Evolutionary conservation across 2,329 filamentous ascomycete genomes (phyloP), one percentile per base, ranked within the genome.

Genomic region (Trichoderma sp.): DNA sequence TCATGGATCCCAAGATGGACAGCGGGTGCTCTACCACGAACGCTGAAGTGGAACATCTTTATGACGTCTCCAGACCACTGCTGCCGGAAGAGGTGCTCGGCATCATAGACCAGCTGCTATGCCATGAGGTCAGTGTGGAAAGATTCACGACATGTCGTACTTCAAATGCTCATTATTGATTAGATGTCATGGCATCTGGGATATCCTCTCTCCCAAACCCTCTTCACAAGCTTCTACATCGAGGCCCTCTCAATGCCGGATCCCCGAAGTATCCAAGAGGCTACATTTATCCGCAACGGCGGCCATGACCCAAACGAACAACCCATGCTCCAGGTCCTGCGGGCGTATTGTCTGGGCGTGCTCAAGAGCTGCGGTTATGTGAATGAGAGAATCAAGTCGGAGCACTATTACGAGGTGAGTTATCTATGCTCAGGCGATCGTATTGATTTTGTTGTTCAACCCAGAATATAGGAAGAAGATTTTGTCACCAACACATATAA

Each of bases 1-100:
- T 99, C 73, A 97, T 97, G 92, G 95, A 99, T 76, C 90, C 92
- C 1, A 99, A 98, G 80, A 99, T 99, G 95, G 95, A 99, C 79
- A 97, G 93, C 76, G 95, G 95, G 32, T 93, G 90, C 71, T 83
- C 96, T 7, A 85, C 88, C 22, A 87, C 90, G 8, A 91, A 90
- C 34, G 92, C 97, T 74, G 88, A 89, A n/a, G 86, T 94, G 37
- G 92, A 97, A 69, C 90, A 94, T 70, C 86, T 91, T 60, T 97
- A 94, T 78, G 90, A 97, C 74, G 87, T 93, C 48, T 82, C 87
- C 52, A 83, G 84, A 56, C 82, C 86, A 7, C 81, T 97, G 48
- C 82, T 90, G 15, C 91, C 93, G 0, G 88, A 91, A 72, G 90
- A 99, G 78, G 87, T 97, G 1, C 82, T 99, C 64, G 94, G 95